These are phyloP conservation scores for Leonotis leonurus DNA, from an alignment of 257 asterid genomes.

Conservation along the genomic window DNA sequence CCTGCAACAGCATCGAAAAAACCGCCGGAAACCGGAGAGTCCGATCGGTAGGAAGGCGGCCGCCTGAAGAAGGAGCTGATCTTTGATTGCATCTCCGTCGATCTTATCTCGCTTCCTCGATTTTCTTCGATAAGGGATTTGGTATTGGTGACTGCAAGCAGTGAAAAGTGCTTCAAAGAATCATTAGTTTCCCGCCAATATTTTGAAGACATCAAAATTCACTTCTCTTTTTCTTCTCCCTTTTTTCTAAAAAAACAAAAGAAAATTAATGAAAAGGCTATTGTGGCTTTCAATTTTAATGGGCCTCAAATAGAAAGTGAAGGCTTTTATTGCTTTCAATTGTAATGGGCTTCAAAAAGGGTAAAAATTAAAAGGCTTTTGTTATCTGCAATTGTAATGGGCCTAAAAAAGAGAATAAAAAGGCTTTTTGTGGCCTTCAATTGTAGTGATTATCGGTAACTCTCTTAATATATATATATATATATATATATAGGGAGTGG, in stretches of 20 bases:
- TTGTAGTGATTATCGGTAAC: too few species aligned
- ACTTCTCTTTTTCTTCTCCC: background rate
- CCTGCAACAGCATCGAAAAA: constrained; percentile 6
- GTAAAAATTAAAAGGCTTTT: too few species aligned
- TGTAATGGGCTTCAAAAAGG: too few species aligned
- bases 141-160: background rate
- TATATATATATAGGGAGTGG: too few species aligned
- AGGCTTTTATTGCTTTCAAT: too few species aligned
- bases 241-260: too few species aligned
- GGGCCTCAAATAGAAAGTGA: too few species aligned
- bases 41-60: constrained; percentile 14
- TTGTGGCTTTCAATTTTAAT: background rate
- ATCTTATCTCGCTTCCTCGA: background rate
- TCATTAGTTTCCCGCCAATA: constrained; percentile 13
- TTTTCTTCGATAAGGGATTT: background rate
- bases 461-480: too few species aligned
- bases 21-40: constrained; percentile 13
- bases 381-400: too few species aligned
- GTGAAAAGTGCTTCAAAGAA: background rate
- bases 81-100: constrained; percentile 45
- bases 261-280: background rate
- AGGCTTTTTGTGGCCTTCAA: background rate
- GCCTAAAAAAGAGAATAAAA: too few species aligned
- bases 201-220: background rate
- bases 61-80: constrained; percentile 56